Evolutionary conservation across 768 basidiomycete genomes (phyloP).

Genomic region (Naematelia encephala): DNA sequence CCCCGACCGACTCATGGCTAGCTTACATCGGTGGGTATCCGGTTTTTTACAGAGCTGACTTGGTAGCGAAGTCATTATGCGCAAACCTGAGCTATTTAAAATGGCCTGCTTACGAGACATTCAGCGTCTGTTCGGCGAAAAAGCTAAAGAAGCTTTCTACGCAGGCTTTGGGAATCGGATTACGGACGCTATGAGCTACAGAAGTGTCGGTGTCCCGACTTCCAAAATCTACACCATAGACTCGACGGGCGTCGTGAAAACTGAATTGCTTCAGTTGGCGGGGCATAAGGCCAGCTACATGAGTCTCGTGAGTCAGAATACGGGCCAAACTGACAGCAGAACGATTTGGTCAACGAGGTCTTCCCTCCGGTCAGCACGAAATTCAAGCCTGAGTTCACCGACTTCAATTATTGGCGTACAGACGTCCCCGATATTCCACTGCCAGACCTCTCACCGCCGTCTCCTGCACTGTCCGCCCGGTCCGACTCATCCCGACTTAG

Average conservation of each 20-base stretch:
- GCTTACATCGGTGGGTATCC: slow-evolving; percentile 74
- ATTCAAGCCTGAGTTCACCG: slow-evolving; percentile 82
- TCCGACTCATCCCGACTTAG: slow-evolving; percentile 65
- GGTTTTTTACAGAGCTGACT: background rate
- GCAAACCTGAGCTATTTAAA: slow-evolving; percentile 99
- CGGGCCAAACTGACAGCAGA: slow-evolving; percentile 47
- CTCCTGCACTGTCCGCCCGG: slow-evolving; percentile 87
- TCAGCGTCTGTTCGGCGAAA: slow-evolving; percentile 71
- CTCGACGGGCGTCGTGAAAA: slow-evolving; percentile 88
- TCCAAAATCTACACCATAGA: slow-evolving; percentile 94
- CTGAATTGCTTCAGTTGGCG: slow-evolving; percentile 91
- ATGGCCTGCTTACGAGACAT: slow-evolving; percentile 98
- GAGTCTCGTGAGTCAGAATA: slow-evolving; percentile 61
- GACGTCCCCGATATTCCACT: slow-evolving; percentile 69
- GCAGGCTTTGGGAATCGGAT: slow-evolving; percentile 98
- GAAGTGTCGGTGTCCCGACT: slow-evolving; percentile 89
- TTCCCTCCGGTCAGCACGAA: slow-evolving; percentile 93
- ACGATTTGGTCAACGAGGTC: slow-evolving; percentile 98
- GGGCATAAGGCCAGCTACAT: slow-evolving; percentile 98
- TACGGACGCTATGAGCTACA: slow-evolving; percentile 96
- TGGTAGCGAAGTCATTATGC: slow-evolving; percentile 90
- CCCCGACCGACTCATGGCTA: slow-evolving; percentile 90
- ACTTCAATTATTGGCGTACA: slow-evolving; percentile 93
- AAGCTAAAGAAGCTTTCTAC: slow-evolving; percentile 72
- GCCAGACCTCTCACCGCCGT: slow-evolving; percentile 65